Evolutionary conservation across 2,329 filamentous ascomycete genomes (phyloP), one percentile per base, ranked within the genome.

Genomic region (Zalaria sp.): DNA sequence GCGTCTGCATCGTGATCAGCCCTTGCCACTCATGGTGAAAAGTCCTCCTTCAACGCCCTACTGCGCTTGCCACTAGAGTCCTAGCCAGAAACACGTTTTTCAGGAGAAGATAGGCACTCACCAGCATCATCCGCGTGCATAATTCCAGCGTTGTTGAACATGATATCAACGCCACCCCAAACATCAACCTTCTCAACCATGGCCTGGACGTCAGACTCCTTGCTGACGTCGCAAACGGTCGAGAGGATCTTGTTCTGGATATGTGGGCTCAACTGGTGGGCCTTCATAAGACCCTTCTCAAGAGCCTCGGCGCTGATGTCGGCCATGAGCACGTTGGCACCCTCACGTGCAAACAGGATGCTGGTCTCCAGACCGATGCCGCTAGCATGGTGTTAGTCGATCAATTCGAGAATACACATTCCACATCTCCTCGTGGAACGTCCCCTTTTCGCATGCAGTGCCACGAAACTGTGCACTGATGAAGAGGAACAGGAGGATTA

Each of bases 91-190:
- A 18, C 18, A 18, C 18, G 18, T 18, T 18, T 18, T 18, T 18
- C 18, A 18, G 18, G 18, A 18, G 18, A 18, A 18, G 18, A 18
- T 18, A 18, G 29, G 34, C 3, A 47, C 55, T 44, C 42, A 60
- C 58, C 58, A 32, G 64, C 66, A 47, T 71, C 66, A 44, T 81
- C 71, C 38, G 77, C 79, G 66, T 94, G 88, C 88, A 95, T 95
- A 63, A 95, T 95, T 42, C 88, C 88, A 25, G 88, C 88, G 61
- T 95, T 95, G 77, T 95, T 95, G 78, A 94, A 95, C 54, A 94
- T 84, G 57, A 94, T 71, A 60, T 95, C 88, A 3, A 91, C 65
- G 36, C 88, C 88, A 56, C 88, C 88, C 83, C 84, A 93, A 43
- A 75, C 58, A 62, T 95, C 88, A 44, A 89, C 66, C 6, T 73